Base-by-base conservation (phyloP, 2,329 filamentous ascomycete genomes). In the Parastagonospora nodorum region DNA sequence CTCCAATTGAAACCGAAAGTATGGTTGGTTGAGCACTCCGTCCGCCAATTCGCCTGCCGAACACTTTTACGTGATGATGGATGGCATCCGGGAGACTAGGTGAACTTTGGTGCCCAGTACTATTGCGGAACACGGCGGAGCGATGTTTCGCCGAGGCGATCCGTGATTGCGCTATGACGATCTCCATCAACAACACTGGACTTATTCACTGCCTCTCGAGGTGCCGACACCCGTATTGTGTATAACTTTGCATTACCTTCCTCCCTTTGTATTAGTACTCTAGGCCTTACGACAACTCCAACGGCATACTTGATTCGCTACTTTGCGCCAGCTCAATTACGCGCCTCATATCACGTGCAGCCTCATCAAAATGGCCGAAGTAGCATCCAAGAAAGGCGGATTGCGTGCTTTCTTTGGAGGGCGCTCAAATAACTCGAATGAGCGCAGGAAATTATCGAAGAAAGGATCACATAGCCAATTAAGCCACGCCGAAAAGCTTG, bases 391-490 rank as follows among this genome's bases (percentile, higher is more conserved):
- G 40, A 64, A 60, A 40, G 42, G 63, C 32, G 61, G 61, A 12
- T 42, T 66, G 11, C 55, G 53, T 8, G 55, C 60, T 42, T 57
- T 64, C 48, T 64, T 66, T 45, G 57, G 61, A 7, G 55, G 51
- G 52, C 54, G 58, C 40, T 54, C 58, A 32, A 64, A 58, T 38
- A 56, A 63, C 44, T 35, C 57, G 15, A 51, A 46, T 24, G 32
- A 53, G 24, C 58, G 63, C 27, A 66, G 57, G 38, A 64, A 63
- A 43, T 50, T 66, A 12, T 59, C 63, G 19, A 66, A 66, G 57
- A 64, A 56, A 44, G 55, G 52, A 12, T 63, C 60, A 35, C 40
- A 43, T 24, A 55, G 33, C 55, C 53, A 53, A 37, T 47, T 47
- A 40, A 50, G 29, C 28, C 53, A 47, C 36, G 41, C 11, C 27